phyloP scores from a whole-genome alignment of 2,329 filamentous ascomycete species.

The Talaromyces sp. region DNA sequence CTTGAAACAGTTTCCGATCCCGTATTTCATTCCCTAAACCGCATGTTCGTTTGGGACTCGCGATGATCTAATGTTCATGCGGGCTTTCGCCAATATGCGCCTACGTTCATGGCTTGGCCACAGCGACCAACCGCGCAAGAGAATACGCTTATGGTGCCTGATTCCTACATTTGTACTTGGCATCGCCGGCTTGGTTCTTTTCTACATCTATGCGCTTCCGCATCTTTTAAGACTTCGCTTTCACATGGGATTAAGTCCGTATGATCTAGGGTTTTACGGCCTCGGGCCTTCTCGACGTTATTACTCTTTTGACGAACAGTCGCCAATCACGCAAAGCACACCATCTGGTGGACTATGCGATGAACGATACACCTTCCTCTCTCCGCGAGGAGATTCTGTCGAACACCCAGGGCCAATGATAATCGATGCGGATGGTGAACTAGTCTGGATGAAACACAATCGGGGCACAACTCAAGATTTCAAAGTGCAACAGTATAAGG shows the following conservation, averaged over 20 bases:
- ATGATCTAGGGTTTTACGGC: slow-evolving; percentile 35
- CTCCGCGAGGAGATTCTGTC: slow-evolving; percentile 36
- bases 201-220: slow-evolving; percentile 19
- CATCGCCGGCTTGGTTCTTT: slow-evolving; percentile 10
- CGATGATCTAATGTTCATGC: slow-evolving; percentile 24
- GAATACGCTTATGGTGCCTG: not conserved
- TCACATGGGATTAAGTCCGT: slow-evolving; percentile 23
- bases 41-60: not conserved
- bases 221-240: slow-evolving; percentile 22
- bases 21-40: not conserved
- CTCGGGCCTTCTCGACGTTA: slow-evolving; percentile 33
- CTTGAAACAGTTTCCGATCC: not conserved
- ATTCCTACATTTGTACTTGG: slow-evolving; percentile 3
- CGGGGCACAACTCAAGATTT: slow-evolving; percentile 50
- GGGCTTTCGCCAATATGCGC: slow-evolving; percentile 16
- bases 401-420: slow-evolving; percentile 46
- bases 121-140: not conserved
- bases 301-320: slow-evolving; percentile 32
- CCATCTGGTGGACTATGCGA: slow-evolving; percentile 31
- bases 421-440: slow-evolving; percentile 30
- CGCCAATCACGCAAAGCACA: slow-evolving; percentile 30
- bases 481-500: slow-evolving; percentile 49
- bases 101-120: slow-evolving; percentile 15
- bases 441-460: slow-evolving; percentile 36
- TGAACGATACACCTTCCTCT: slow-evolving; percentile 33